Evolutionary conservation across 2,329 filamentous ascomycete species (phyloP).

Genomic region (Westerdykella ornata): DNA sequence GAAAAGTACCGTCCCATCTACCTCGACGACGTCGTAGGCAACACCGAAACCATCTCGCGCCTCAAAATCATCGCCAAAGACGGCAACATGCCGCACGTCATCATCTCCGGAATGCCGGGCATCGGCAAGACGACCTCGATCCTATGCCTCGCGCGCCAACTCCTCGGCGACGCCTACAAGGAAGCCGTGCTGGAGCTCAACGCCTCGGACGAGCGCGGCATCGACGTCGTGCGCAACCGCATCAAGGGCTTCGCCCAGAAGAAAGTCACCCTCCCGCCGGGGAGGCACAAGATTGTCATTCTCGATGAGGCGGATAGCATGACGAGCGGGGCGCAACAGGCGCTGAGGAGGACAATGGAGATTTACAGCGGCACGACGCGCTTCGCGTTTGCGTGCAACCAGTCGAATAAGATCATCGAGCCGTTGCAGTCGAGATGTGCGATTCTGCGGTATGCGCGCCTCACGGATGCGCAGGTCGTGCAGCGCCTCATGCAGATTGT

Average conservation of each 20-base stretch:
- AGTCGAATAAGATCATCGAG: slow-evolving; percentile 99
- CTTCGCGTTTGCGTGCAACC: slow-evolving; percentile 97
- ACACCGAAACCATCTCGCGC: slow-evolving; percentile 94
- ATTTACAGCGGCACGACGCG: slow-evolving; percentile 95
- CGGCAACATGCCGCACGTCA: slow-evolving; percentile 98
- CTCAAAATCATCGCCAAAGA: slow-evolving; percentile 97
- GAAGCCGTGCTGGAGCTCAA: slow-evolving; percentile 96
- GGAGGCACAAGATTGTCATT: slow-evolving; percentile 92
- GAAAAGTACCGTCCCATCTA: slow-evolving; percentile 96
- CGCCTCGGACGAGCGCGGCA: slow-evolving; percentile 91
- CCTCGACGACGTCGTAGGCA: slow-evolving; percentile 94
- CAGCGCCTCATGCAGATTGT: slow-evolving; percentile 88
- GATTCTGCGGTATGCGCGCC: slow-evolving; percentile 84
- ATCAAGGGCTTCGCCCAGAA: slow-evolving; percentile 99
- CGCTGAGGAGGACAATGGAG: slow-evolving; percentile 92
- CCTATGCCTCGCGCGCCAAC: slow-evolving; percentile 81
- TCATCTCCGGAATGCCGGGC: slow-evolving; percentile 98
- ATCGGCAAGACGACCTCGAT: slow-evolving; percentile 98
- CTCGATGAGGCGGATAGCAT: slow-evolving; percentile 95
- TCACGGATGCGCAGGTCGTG: slow-evolving; percentile 89
- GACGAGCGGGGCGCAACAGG: slow-evolving; percentile 94
- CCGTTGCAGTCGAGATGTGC: slow-evolving; percentile 96
- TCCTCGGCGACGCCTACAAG: slow-evolving; percentile 90
- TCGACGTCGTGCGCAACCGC: slow-evolving; percentile 92
- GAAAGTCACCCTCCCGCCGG: slow-evolving; percentile 87